Evolutionary conservation across 306 rosid genomes (phyloP).

Genomic region (Medicago arabica): DNA sequence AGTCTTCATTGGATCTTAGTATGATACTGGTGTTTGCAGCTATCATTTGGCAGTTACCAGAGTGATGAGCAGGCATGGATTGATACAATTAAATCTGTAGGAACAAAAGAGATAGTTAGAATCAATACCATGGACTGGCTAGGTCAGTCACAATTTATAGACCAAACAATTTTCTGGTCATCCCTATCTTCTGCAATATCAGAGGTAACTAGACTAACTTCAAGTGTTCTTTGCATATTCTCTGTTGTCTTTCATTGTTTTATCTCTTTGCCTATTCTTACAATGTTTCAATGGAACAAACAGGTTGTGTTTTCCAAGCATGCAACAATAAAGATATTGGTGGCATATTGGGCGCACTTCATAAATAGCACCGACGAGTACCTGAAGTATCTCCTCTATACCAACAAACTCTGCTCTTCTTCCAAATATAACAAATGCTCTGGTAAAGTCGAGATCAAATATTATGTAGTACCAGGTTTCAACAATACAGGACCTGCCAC

Average conservation of each 20-base stretch:
- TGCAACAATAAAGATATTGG: slow-evolving; percentile 81
- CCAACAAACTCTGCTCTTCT: slow-evolving; percentile 84
- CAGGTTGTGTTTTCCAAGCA: slow-evolving; percentile 79
- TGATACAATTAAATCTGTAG: slow-evolving; percentile 82
- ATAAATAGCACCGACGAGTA: slow-evolving; percentile 69
- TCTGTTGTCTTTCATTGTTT: not conserved
- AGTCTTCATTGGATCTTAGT: slow-evolving; percentile 35
- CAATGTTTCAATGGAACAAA: slow-evolving; percentile 35
- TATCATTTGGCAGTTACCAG: slow-evolving; percentile 77
- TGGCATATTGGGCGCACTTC: slow-evolving; percentile 84
- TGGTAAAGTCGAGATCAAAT: slow-evolving; percentile 91
- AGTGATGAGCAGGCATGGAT: slow-evolving; percentile 94
- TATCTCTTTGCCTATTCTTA: too few relatives aligned
- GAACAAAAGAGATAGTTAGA: slow-evolving; percentile 57
- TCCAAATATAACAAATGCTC: slow-evolving; percentile 70
- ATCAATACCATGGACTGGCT: slow-evolving; percentile 97
- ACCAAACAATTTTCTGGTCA: slow-evolving; percentile 79
- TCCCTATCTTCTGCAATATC: slow-evolving; percentile 88
- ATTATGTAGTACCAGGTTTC: slow-evolving; percentile 81
- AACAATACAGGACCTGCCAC: slow-evolving; percentile 83
- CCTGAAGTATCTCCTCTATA: slow-evolving; percentile 77
- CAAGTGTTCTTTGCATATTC: slow-evolving; percentile 20
- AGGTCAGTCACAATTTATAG: slow-evolving; percentile 79
- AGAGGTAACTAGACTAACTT: slow-evolving; percentile 60
- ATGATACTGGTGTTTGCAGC: slow-evolving; percentile 57